These are phyloP conservation scores for Acanthamoeba healyi DNA, from an alignment of 208 protist genomes.

Conservation along the genomic window DNA sequence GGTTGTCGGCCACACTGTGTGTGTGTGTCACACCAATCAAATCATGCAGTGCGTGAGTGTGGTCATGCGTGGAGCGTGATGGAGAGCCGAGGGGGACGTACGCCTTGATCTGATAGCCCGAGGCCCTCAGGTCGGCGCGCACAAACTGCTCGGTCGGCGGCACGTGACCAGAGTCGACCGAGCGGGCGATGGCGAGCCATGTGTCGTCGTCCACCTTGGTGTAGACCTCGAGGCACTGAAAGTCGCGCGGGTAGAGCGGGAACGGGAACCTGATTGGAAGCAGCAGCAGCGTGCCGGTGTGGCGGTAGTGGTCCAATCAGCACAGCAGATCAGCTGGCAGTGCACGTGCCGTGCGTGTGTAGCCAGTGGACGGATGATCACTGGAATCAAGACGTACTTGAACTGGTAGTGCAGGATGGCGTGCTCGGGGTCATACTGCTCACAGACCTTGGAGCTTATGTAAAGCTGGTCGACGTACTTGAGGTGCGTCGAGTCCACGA, in stretches of 20 bases:
- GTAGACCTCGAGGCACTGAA: constrained; percentile 31
- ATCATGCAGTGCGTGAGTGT: no score
- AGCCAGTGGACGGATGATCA: no score
- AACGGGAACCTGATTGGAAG: constrained; percentile 14
- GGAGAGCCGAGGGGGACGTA: neutral
- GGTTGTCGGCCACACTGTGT: neutral
- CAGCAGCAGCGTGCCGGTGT: no score
- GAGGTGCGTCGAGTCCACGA: constrained; percentile 41
- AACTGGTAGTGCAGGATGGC: constrained; percentile 63
- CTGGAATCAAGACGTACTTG: neutral
- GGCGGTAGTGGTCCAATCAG: no score
- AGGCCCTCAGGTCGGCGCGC: constrained; percentile 25
- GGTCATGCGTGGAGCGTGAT: no score
- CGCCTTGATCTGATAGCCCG: constrained; percentile 59
- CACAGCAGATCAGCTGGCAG: neutral
- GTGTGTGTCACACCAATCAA: neutral
- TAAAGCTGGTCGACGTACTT: constrained; percentile 63
- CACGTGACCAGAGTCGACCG: constrained; percentile 31
- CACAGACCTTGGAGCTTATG: constrained; percentile 3
- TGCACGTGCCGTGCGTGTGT: neutral
- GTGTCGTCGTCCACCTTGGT: constrained; percentile 6
- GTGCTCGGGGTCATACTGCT: constrained; percentile 45
- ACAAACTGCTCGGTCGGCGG: neutral
- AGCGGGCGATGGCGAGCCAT: constrained; percentile 48
- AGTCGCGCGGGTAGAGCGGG: constrained; percentile 45